These are phyloP conservation scores for Neolentinus lepideus DNA, from an alignment of 1,284 basidiomycete species.

Conservation along the genomic window DNA sequence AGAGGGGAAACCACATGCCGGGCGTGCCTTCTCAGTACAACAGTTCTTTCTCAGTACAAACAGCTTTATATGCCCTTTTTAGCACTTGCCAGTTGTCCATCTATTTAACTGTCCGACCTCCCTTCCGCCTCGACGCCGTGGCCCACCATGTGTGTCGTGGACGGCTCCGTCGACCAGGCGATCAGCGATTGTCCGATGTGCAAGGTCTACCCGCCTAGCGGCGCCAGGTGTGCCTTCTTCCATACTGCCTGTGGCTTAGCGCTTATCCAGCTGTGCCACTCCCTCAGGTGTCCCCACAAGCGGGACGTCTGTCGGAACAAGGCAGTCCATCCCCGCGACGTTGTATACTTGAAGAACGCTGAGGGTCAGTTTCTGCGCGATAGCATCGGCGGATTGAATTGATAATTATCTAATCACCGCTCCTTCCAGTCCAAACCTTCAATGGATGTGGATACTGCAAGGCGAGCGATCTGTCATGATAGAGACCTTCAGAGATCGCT, in stretches of 20 bases:
- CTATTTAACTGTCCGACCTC: slow-evolving; percentile 13
- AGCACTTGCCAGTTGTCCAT: slow-evolving; percentile 16
- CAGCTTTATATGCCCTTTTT: slow-evolving; percentile 36
- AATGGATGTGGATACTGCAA: slow-evolving; percentile 84
- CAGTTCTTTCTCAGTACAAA: slow-evolving; percentile 35
- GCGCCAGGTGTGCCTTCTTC: slow-evolving; percentile 36
- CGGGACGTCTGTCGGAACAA: slow-evolving; percentile 69
- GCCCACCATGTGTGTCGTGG: slow-evolving; percentile 60
- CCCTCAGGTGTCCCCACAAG: slow-evolving; percentile 62
- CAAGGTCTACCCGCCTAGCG: slow-evolving; percentile 63
- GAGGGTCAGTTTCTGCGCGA: slow-evolving; percentile 49
- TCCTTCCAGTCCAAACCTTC: slow-evolving; percentile 59
- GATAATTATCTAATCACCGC: neutral
- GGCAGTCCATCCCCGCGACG: slow-evolving; percentile 63
- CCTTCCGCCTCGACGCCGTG: slow-evolving; percentile 18
- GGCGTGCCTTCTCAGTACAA: slow-evolving; percentile 29
- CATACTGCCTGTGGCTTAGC: slow-evolving; percentile 9
- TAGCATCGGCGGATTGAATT: neutral
- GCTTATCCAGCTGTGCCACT: slow-evolving; percentile 7
- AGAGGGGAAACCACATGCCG: slow-evolving; percentile 39
- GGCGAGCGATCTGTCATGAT: slow-evolving; percentile 32
- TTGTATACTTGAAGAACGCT: slow-evolving; percentile 72
- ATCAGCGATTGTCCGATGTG: slow-evolving; percentile 72
- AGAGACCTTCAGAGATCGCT: slow-evolving; percentile 18
- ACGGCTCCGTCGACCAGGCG: slow-evolving; percentile 59